Evolutionary conservation across 495 filamentous ascomycete genomes (phyloP), one percentile per base, ranked within the genome.

Genomic region (Penicillium daleae): DNA sequence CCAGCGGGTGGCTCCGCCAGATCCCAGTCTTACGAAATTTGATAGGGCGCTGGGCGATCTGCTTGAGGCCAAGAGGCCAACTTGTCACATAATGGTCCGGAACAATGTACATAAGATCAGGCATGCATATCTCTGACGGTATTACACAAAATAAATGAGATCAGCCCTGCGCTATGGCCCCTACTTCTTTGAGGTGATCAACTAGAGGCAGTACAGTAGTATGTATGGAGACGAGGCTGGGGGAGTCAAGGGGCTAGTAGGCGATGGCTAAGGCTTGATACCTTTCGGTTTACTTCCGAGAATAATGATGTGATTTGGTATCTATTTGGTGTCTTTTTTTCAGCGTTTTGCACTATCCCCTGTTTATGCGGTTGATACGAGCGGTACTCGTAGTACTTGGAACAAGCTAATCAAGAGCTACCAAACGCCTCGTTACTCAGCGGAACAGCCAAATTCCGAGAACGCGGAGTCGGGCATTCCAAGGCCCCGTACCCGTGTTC

Each of bases 161-260:
- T 56, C 44, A 48, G 44, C 44, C 44, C 21, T 48, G 22, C 44
- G 44, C 44, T 24, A 6, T 48, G 44, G 44, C 44, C 44, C 9
- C 22, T 31, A 37, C 15, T 12, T 12, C 12, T 15, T 37, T 12
- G 9, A 12, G 12, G 29, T 31, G 29, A 31, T 31, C 29, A 7
- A 3, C 29, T 7, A 3, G 7, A 7, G 29, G 29, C 29, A 4
- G 29, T n/a, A n/a, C n/a, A n/a, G n/a, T n/a, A n/a, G n/a, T n/a
- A n/a, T n/a, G n/a, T n/a, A n/a, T n/a, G n/a, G n/a, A n/a, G n/a
- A n/a, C n/a, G 39, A 19, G 39, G 39, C 17, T 21, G 15, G 39
- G 29, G 29, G 7, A 31, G 4, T 7, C 29, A 4, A 7, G 7
- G 29, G 29, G 29, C 7, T 31, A 31, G 29, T 19, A 12, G 3